Percentiles rank a stretch among this genome's conserved stretches.
These are phyloP conservation scores for Colletotrichum aenigma DNA, from an alignment of 2,329 filamentous ascomycete species.

Conservation along the genomic window DNA sequence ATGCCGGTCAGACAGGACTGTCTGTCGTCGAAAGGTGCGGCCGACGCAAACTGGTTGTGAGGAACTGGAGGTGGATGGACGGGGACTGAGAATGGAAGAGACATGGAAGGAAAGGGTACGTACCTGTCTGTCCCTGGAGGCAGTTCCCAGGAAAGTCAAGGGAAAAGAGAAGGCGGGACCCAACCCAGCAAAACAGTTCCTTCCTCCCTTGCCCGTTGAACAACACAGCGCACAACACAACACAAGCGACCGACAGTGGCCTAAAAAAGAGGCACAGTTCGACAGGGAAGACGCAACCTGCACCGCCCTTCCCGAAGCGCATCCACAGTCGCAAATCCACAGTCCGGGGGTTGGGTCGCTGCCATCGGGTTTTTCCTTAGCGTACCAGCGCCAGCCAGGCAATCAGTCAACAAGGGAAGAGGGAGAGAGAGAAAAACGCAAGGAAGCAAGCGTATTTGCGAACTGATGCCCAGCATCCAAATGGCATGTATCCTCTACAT, in stretches of 20 bases:
- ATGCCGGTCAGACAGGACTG: not conserved
- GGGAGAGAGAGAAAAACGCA: not conserved
- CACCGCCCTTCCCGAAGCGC: constrained; percentile 8
- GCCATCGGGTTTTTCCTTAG: not conserved
- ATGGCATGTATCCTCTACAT: not conserved
- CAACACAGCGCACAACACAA: not conserved
- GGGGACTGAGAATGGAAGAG: not conserved
- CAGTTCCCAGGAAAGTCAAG: not conserved
- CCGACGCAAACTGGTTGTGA: not conserved
- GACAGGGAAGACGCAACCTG: not conserved
- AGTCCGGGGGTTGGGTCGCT: not conserved
- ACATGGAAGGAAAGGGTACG: not conserved
- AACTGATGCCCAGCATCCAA: not conserved
- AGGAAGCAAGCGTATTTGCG: not conserved
- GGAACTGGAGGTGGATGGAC: not conserved
- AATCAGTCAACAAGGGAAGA: not conserved
- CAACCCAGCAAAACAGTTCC: not conserved
- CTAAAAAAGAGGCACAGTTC: not conserved
- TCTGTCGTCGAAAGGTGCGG: not conserved
- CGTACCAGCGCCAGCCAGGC: not conserved
- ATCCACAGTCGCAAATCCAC: not conserved
- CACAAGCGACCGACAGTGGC: not conserved
- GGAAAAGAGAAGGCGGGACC: not conserved
- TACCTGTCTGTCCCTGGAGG: not conserved
- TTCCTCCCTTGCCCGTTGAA: not conserved